Base-by-base conservation (phyloP, 2,329 filamentous ascomycete species). In the Trichoderma aggressivum region DNA sequence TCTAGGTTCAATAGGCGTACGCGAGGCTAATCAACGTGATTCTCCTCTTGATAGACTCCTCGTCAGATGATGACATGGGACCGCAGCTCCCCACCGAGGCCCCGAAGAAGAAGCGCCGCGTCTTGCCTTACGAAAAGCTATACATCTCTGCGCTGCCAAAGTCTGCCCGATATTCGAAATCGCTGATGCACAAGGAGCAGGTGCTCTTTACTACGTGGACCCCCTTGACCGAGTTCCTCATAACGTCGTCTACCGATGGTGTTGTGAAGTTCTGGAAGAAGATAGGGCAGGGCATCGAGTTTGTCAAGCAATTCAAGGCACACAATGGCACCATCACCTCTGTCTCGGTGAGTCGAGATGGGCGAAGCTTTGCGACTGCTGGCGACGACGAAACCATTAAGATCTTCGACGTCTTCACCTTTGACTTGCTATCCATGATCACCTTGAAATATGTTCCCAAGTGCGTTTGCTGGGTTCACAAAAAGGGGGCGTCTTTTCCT, bases 251-350 rank as follows among this genome's bases (percentile, higher is more conserved):
- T 0, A 84, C 93, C 56, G 96, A 99, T 79, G 97, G 97, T n/a
- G 92, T 95, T 0, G 95, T 98, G 76, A 99, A 99, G 81, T 99
- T 99, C 81, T 99, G 96, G 96, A 99, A 99, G 84, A 99, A 99
- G 84, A 88, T 92, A 74, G 91, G 89, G 2, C 90, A 93, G 39
- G 93, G 93, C 1, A 92, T 99, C 71, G 97, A 99, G 82, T 99
- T 99, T 78, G 95, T 98, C 67, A 99, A 99, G 83, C 94, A 99
- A 82, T 99, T 97, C 84, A 91, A 91, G 78, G 94, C 96, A 8
- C 97, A 99, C 82, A 86, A 88, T 71, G 93, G 93, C 65, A 93
- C 97, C 78, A 93, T 98, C 78, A 90, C 86, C 72, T 92, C 91
- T 32, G 93, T 96, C 58, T 96, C 91, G 47, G 91, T 93, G 74